Base-by-base conservation (phyloP, 306 rosid genomes). In the Cicer yamashitae region DNA sequence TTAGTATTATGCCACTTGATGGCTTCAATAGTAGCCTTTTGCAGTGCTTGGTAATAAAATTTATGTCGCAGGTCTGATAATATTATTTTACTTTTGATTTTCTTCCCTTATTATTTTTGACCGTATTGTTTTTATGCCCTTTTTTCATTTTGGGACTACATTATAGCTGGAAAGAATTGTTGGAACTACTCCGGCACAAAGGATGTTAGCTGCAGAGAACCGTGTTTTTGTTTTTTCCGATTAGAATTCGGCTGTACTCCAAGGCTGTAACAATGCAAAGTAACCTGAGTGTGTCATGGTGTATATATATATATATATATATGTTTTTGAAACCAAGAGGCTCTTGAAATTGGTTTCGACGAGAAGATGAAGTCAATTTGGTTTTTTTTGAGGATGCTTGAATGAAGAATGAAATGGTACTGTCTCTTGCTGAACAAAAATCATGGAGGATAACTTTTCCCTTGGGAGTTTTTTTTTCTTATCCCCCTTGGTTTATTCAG, bases 111-210 rank as follows among this genome's bases (percentile, higher is more conserved):
- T 5, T 34, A 47, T 40, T 17, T 48, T 11, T 61, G 20, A 44
- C 67, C 41, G 14, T 44, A 15, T 53, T 53, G 30, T 17, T 54
- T 17, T 44, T 51, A 8, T 79, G 6, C 57, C 18, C 9, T 13
- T 13, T 17, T 50, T 13, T 48, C 3, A 6, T 56, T 48, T 20
- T 25, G 76, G 74, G 45, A 37, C 73, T 67, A 9, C 67, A 39
- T 63, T 70, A 70, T 73, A 85, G 88, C 74, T 85, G 18, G 88
- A 85, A 66, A 82, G 88, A 82, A 78, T 74, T 12, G 86, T 78
- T 78, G 88, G 88, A 52, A 71, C 86, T 51, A 39, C 76, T 15
- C 74, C 77, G 0, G 82, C 84, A 1, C 71, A 66, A 58, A 82
- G 82, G 51, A 85, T 82, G 88, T 54, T 79, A 34, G 17, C 74